A percentile compares a stretch with the other conserved stretches of the same genome.
Conservation (phyloP, 75 land plant species). For the Azolla pinnata region DNA sequence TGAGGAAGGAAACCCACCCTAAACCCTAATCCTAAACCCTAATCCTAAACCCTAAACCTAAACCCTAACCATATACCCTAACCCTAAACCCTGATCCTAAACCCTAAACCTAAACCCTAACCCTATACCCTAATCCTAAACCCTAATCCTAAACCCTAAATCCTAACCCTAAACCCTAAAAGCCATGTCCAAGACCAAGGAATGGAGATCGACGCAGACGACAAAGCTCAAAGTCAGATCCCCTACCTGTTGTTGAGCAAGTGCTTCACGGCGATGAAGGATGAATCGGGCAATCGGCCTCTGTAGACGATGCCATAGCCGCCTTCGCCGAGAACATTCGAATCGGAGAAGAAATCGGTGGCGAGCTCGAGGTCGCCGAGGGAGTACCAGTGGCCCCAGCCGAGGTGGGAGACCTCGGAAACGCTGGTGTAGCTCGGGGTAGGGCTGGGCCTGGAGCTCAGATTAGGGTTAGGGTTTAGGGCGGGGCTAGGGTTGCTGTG, state of each 20-base stretch:
- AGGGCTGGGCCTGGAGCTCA: conserved; percentile 24
- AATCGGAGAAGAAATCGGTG: conserved; percentile 39
- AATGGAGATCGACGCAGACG: background rate
- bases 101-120: too few relatives aligned
- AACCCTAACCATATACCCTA: too few relatives aligned
- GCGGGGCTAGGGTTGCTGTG: too few relatives aligned
- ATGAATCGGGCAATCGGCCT: conserved; percentile 42
- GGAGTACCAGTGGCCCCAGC: conserved; percentile 91
- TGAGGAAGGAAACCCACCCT: too few relatives aligned
- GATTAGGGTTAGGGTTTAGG: too few relatives aligned
- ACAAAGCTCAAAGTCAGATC: background rate
- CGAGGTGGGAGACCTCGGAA: conserved; percentile 67
- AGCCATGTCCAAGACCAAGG: too few relatives aligned
- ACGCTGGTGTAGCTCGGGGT: conserved; percentile 8
- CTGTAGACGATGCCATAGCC: conserved; percentile 83
- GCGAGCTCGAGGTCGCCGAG: conserved; percentile 70
- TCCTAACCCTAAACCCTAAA: too few relatives aligned
- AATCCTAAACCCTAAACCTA: too few relatives aligned
- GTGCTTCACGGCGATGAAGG: conserved; percentile 62
- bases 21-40: too few relatives aligned
- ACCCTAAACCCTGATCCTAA: too few relatives aligned
- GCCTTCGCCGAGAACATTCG: conserved; percentile 74
- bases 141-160: too few relatives aligned
- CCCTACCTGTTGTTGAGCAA: conserved; percentile 72
- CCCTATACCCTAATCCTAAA: too few relatives aligned